A percentile compares a stretch with the other conserved stretches of the same genome.
phyloP scores from a whole-genome alignment of 371 early-diverging fungal species.

The Mortierella sp. region DNA sequence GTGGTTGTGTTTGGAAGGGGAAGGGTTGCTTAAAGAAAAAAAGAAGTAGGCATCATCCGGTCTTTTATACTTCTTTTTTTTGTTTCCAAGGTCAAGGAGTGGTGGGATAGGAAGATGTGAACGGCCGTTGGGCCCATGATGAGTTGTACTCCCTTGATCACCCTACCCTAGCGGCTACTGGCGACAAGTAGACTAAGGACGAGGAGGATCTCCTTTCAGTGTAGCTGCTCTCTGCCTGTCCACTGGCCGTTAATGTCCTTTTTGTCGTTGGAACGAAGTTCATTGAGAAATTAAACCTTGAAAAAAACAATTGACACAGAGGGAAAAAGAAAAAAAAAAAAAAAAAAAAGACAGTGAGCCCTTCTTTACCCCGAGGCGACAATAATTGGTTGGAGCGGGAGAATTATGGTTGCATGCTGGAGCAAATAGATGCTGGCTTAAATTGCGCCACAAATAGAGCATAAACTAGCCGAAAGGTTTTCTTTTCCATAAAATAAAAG shows the following conservation, averaged over 20 bases:
- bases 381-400: neutral
- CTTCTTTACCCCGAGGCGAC: neutral
- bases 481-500: neutral
- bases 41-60: neutral
- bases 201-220: neutral
- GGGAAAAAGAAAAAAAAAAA: neutral
- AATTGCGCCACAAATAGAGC: conserved; percentile 6
- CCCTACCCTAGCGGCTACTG: no score
- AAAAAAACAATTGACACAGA: neutral
- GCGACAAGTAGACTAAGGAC: neutral
- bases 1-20: conserved; percentile 34
- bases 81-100: no score
- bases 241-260: neutral
- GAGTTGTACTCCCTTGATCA: neutral
- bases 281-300: neutral
- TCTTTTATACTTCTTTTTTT: conserved; percentile 38
- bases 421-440: neutral
- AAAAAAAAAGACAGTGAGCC: neutral
- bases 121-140: neutral
- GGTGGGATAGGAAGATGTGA: neutral
- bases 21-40: conserved; percentile 48
- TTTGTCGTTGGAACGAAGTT: no score
- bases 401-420: neutral
- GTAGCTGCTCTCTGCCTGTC: neutral
- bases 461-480: neutral